These are phyloP conservation scores for Gossypium stocksii DNA, from an alignment of 345 rosid genomes.

Conservation along the genomic window DNA sequence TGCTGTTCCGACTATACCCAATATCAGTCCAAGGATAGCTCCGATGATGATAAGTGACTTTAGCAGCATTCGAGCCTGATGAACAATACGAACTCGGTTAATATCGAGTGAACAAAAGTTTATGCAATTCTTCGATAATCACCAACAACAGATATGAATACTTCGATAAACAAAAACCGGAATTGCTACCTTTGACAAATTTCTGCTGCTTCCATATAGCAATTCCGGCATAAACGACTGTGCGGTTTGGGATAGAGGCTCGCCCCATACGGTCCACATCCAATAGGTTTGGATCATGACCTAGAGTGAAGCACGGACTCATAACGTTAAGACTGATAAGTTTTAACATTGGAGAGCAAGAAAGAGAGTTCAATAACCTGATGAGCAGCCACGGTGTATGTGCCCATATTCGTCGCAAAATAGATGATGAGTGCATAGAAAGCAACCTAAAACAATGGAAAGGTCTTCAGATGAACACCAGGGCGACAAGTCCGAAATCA, in stretches of 20 bases:
- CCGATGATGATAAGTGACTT: constrained; percentile 74
- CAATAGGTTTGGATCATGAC: constrained; percentile 64
- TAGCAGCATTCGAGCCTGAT: constrained; percentile 67
- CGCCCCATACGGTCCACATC: constrained; percentile 74
- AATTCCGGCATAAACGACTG: constrained; percentile 91
- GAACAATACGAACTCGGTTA: neutral
- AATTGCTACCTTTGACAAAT: constrained; percentile 49
- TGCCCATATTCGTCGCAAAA: constrained; percentile 83
- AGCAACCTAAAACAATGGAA: constrained; percentile 46
- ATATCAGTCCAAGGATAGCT: constrained; percentile 45
- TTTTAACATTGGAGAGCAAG: neutral
- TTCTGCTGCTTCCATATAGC: constrained; percentile 55
- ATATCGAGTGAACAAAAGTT: neutral
- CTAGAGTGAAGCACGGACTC: constrained; percentile 20
- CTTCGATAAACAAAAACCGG: neutral
- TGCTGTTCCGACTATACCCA: constrained; percentile 55
- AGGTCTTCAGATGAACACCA: neutral
- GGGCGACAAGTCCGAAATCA: neutral
- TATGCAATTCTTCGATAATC: neutral
- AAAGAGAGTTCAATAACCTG: constrained; percentile 42
- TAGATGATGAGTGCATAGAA: constrained; percentile 70
- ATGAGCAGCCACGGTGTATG: constrained; percentile 71
- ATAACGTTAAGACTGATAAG: neutral
- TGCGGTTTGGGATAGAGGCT: constrained; percentile 89
- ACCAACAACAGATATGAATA: neutral